Evolutionary conservation across 2,329 filamentous ascomycete species (phyloP).

Genomic region (Magnaporthales sp.): DNA sequence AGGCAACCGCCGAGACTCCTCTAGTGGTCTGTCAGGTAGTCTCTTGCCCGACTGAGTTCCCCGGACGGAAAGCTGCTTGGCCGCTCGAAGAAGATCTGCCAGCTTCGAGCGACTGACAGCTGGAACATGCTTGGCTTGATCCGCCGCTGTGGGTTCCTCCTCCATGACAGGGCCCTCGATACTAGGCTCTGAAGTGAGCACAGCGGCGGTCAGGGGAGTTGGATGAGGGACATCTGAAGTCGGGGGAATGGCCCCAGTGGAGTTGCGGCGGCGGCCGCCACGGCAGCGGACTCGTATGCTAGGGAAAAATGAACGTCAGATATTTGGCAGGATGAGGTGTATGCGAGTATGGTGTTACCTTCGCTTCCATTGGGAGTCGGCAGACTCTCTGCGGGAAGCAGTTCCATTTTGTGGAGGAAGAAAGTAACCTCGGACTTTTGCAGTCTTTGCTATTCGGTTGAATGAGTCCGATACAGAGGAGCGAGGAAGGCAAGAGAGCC

Average conservation of each 20-base stretch:
- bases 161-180: neutral
- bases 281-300: neutral
- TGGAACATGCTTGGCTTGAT: neutral
- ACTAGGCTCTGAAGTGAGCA: neutral
- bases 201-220: neutral
- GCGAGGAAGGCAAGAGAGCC: neutral
- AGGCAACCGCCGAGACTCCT: neutral
- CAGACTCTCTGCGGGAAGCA: neutral
- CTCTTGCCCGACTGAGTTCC: neutral
- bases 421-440: neutral
- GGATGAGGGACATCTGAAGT: neutral
- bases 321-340: neutral
- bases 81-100: neutral
- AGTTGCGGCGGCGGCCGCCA: neutral
- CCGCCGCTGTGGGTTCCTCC: neutral
- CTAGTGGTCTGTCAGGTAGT: neutral
- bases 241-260: neutral
- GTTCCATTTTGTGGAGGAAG: neutral
- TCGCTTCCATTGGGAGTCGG: neutral
- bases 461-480: neutral
- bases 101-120: neutral
- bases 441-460: neutral
- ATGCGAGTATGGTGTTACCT: neutral
- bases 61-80: neutral
- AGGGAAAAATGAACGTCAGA: neutral